phyloP scores from a whole-genome alignment of 257 asterid genomes.

The Solanum clarkiae region DNA sequence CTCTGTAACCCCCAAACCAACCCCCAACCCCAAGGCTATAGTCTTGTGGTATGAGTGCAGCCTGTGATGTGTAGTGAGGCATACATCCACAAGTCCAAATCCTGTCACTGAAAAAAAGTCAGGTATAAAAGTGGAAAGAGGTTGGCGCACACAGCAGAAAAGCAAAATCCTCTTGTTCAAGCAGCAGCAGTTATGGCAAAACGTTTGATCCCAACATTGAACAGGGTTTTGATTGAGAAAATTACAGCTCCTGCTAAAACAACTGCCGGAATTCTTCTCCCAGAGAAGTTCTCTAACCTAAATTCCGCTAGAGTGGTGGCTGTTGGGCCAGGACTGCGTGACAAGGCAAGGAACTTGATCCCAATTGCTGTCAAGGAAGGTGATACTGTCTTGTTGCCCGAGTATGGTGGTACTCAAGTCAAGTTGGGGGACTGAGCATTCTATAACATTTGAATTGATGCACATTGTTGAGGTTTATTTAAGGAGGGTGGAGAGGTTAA shows the following conservation, averaged over 20 bases:
- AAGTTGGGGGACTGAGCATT: conserved; percentile 49
- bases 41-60: background rate
- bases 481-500: background rate
- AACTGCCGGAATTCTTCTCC: conserved; percentile 77
- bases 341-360: conserved; percentile 42
- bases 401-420: conserved; percentile 83
- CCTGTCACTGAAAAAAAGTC: background rate
- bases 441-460: background rate
- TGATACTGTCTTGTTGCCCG: conserved; percentile 82
- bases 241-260: conserved; percentile 72
- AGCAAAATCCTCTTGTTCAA: background rate
- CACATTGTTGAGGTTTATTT: background rate
- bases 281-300: conserved; percentile 68
- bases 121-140: background rate
- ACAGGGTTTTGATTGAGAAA: conserved; percentile 83
- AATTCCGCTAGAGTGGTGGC: conserved; percentile 82
- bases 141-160: background rate
- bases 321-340: conserved; percentile 63
- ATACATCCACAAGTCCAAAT: background rate
- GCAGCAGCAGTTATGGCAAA: conserved; percentile 35
- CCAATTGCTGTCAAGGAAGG: conserved; percentile 85
- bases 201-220: conserved; percentile 70
- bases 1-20: no score
- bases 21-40: background rate
- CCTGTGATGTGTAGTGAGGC: background rate